Conservation (phyloP, 176 grass and related monocot species). For the Lolium rigidum region DNA sequence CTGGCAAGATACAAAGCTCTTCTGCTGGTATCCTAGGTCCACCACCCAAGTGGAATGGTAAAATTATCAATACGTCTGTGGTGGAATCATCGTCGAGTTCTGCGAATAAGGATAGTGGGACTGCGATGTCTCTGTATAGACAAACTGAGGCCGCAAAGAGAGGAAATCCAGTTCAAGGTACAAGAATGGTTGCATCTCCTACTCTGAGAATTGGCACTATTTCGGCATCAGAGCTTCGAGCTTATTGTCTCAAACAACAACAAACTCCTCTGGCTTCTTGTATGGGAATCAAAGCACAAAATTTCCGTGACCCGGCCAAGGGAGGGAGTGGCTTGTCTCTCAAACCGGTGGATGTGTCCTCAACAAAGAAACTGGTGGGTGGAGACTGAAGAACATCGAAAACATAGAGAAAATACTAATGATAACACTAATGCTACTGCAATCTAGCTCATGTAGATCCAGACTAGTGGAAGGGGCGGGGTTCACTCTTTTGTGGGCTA, state of each 20-base stretch:
- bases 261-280: not conserved
- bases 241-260: not conserved
- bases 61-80: not conserved
- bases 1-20: not conserved
- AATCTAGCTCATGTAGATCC: not conserved
- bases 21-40: constrained; percentile 23
- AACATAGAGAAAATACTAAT: not conserved
- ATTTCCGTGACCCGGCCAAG: not conserved
- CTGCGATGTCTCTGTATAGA: not conserved
- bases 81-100: constrained; percentile 3
- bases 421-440: not conserved
- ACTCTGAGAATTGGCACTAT: constrained; percentile 4
- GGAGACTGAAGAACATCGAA: not conserved
- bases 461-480: not conserved
- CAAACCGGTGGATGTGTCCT: not conserved
- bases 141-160: not conserved
- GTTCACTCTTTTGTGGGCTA: not conserved
- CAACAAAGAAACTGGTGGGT: not conserved
- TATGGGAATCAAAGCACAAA: not conserved
- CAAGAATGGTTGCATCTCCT: not conserved
- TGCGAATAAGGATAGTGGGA: not conserved
- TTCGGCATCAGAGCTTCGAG: not conserved
- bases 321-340: not conserved
- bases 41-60: not conserved
- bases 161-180: not conserved